phyloP scores from a whole-genome alignment of 2,329 filamentous ascomycete species.

The Cryphonectria radicalis region DNA sequence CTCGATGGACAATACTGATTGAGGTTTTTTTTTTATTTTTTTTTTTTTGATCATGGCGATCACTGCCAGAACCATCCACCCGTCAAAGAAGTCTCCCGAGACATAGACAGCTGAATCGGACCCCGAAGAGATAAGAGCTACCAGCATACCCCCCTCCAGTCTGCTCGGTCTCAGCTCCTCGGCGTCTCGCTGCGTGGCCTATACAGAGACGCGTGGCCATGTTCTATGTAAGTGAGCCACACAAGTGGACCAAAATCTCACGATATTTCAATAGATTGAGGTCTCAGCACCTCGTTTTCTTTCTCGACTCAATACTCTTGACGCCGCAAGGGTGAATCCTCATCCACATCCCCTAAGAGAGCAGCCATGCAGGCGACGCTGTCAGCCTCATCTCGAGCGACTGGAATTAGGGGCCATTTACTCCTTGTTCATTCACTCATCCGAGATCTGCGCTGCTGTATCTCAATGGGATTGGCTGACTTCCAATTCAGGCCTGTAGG shows the following conservation, averaged over 20 bases:
- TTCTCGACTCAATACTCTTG: not conserved
- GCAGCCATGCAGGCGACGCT: not conserved
- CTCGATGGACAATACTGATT: not conserved
- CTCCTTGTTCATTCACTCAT: not conserved
- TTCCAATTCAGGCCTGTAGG: not conserved
- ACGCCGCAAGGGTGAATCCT: too few species aligned
- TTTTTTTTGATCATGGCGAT: not conserved
- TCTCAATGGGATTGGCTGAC: not conserved
- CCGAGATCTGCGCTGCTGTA: not conserved
- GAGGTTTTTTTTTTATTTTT: conserved; percentile 1
- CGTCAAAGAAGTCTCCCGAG: not conserved
- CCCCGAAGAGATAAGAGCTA: not conserved
- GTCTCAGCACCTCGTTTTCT: not conserved
- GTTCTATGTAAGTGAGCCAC: not conserved
- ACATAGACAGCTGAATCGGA: not conserved
- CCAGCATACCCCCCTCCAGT: not conserved
- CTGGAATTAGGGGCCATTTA: not conserved
- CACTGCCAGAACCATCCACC: not conserved
- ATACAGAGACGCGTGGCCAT: not conserved
- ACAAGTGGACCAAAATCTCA: not conserved
- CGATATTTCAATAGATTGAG: not conserved
- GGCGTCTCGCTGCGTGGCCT: not conserved
- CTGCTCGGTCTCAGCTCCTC: not conserved
- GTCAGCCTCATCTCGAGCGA: not conserved
- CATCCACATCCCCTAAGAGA: not conserved